A percentile compares a stretch with the other conserved stretches of the same genome.
These are phyloP conservation scores for Populus tomentosa DNA, from an alignment of 441 rosid species.

Conservation along the genomic window DNA sequence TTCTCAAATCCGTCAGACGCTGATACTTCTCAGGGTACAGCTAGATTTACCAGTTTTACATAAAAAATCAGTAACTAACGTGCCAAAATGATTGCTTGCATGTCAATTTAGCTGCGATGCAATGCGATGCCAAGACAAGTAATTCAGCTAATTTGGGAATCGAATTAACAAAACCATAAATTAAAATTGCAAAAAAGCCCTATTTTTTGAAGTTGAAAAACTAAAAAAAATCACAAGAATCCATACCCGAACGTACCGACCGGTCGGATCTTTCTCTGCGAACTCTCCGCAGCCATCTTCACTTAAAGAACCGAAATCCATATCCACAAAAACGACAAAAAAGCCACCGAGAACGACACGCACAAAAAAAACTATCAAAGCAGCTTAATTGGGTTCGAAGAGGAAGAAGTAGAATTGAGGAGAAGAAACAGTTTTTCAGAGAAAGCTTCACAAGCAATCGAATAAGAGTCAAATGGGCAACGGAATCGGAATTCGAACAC, in stretches of 20 bases:
- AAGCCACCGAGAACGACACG: background rate
- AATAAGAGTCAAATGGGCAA: conserved; percentile 62
- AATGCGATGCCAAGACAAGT: background rate
- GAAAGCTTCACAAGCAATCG: conserved; percentile 68
- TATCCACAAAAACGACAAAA: conserved; percentile 15
- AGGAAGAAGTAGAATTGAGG: conserved; percentile 12
- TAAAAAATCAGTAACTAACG: background rate
- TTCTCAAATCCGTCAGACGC: background rate
- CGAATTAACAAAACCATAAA: background rate
- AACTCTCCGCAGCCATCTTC: conserved; percentile 32
- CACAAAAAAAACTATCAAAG: conserved; percentile 22
- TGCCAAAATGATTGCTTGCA: background rate
- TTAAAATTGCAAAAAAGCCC: background rate
- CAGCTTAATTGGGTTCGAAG: conserved; percentile 16
- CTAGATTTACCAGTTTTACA: background rate
- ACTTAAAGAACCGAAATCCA: conserved; percentile 25
- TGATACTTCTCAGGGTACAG: background rate
- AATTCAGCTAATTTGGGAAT: background rate
- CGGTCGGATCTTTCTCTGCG: conserved; percentile 63
- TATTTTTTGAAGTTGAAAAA: background rate
- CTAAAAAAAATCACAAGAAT: background rate
- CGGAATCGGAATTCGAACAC: conserved; percentile 41
- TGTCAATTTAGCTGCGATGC: background rate
- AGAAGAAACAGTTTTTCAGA: conserved; percentile 29
- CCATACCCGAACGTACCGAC: conserved; percentile 62